Base-by-base conservation (phyloP, 2,329 filamentous ascomycete species). In the Fusarium duplospermum region DNA sequence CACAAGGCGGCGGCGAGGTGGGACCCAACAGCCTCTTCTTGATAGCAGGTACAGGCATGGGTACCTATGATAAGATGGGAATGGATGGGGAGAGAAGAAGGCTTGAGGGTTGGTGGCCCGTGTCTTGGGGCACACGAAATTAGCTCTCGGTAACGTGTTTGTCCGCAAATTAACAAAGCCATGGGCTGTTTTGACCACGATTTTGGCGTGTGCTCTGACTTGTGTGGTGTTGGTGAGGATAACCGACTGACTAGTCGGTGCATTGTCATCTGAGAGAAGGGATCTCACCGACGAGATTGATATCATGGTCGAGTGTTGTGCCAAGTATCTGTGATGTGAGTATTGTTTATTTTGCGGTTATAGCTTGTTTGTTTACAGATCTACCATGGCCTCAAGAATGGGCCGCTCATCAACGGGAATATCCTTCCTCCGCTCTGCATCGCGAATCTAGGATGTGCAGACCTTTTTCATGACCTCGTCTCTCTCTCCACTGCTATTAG, bases 101-200 rank as follows among this genome's bases (percentile, higher is more conserved):
- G 60, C 35, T 60, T 35, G 62, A 70, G 45, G 60, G 62, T 67
- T 62, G 50, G 63, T 73, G 72, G 68, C 60, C 71, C 70, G 70
- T 76, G 64, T 75, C 67, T 73, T 73, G 58, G 62, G 68, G 73
- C 67, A 72, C 47, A 72, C 52, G 63, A 62, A 67, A 70, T 73
- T 71, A 75, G 72, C 74, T 77, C 67, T 69, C 66, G 61, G 59
- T 72, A 78, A 75, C 70, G 66, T 67, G 64, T 73, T 73, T 77
- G 71, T 66, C 70, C 66, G 70, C 70, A 77, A 73, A 70, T 67
- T 57, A 72, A 76, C 67, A 73, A 67, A 70, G 69, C 77, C 64
- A 72, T 79, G 70, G 71, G 77, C 73, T 72, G 67, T 78, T 79
- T 62, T 54, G 56, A 74, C 47, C 64, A 50, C 45, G 71, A 38